Percentiles rank a stretch among this genome's conserved stretches.
Conservation (phyloP, 805 yeast species). For the Zygosaccharomyces rouxii region DNA sequence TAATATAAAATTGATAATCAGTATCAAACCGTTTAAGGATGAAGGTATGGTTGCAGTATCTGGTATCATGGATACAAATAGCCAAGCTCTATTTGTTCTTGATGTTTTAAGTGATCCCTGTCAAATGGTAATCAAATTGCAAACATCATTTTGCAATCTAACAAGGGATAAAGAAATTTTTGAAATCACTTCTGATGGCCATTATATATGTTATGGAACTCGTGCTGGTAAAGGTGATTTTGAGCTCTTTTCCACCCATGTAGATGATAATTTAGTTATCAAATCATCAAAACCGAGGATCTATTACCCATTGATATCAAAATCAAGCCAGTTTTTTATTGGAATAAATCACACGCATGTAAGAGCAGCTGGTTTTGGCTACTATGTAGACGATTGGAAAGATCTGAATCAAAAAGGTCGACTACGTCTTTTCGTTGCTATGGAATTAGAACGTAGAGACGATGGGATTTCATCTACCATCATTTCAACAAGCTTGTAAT, state of each 20-base stretch:
- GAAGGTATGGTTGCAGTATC: conserved; percentile 14
- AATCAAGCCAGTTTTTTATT: conserved; percentile 1
- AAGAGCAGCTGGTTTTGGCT: conserved; percentile 5
- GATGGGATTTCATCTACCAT: not conserved
- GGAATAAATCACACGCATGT: not conserved
- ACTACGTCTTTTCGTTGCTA: not conserved
- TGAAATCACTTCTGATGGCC: conserved; percentile 17
- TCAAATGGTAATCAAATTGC: conserved; percentile 8
- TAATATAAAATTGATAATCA: conserved; percentile 8
- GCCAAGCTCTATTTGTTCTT: conserved; percentile 8
- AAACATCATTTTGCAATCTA: conserved; percentile 19
- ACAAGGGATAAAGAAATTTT: conserved; percentile 21
- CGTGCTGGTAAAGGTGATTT: conserved; percentile 16
- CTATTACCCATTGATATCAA: conserved; percentile 12
- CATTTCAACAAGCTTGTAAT: not conserved
- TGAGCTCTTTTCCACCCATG: conserved; percentile 20
- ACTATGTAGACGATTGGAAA: not conserved
- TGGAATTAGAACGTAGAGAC: not conserved
- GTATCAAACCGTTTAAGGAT: conserved; percentile 8
- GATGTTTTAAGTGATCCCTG: conserved; percentile 5
- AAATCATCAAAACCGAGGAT: conserved; percentile 1
- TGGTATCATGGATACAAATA: conserved; percentile 7
- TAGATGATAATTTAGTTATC: conserved; percentile 13
- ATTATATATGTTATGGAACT: conserved; percentile 24
- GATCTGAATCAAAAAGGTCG: not conserved